Conservation (phyloP, 331 rosid species). For the Stylosanthes scabra region DNA sequence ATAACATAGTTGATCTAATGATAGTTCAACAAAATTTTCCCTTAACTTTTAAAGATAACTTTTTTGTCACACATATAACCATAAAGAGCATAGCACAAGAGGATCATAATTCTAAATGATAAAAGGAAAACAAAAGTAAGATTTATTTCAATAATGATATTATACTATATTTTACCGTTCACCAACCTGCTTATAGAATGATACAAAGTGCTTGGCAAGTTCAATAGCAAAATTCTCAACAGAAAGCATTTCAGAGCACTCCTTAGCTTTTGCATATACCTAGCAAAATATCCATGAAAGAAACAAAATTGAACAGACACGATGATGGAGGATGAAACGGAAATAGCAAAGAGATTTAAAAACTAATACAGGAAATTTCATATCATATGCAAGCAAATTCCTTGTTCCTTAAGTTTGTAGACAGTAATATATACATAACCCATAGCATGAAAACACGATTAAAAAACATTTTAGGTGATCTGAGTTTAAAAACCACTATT, state of each 20-base stretch:
- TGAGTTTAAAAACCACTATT: no score
- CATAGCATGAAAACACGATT: no score
- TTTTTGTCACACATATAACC: no score
- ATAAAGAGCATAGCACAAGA: conserved; percentile 8
- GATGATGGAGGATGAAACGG: conserved; percentile 22
- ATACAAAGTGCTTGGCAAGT: conserved; percentile 88
- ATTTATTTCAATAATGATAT: conserved; percentile 7
- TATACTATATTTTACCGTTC: conserved; percentile 13
- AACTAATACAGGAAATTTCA: not conserved
- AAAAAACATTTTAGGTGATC: no score
- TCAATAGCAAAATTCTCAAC: conserved; percentile 78
- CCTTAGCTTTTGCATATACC: conserved; percentile 96
- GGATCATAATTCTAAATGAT: not conserved
- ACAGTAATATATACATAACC: no score
- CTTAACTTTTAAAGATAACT: no score
- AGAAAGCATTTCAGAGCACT: conserved; percentile 67
- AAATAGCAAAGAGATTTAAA: no score
- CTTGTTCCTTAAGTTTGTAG: conserved; percentile 21
- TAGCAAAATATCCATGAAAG: conserved; percentile 42
- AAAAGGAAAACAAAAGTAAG: not conserved
- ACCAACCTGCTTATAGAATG: conserved; percentile 75
- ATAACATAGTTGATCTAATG: no score
- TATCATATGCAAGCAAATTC: not conserved
- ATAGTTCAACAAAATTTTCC: no score
- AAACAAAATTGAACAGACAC: conserved; percentile 18